Evolutionary conservation across 768 basidiomycete species (phyloP).

Genomic region (Macrolepiota fuliginosa): DNA sequence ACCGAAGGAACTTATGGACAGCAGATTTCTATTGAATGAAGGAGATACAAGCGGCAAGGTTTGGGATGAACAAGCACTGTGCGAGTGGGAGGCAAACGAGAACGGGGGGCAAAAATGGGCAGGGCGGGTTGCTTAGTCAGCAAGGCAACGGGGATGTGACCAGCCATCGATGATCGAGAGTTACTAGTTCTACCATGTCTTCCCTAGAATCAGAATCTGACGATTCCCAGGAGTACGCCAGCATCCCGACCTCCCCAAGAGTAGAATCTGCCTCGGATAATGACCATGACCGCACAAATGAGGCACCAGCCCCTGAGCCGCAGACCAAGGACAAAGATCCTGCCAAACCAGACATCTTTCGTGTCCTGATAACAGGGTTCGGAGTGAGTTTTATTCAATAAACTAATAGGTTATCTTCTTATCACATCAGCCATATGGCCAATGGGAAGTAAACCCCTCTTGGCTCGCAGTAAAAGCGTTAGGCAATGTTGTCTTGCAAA

Average conservation of each 20-base stretch:
- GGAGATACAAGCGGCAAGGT: constrained; percentile 42
- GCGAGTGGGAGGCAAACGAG: constrained; percentile 48
- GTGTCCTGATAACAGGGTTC: constrained; percentile 36
- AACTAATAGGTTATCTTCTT: constrained; percentile 10
- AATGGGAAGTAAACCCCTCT: constrained; percentile 61
- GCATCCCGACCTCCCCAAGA: constrained; percentile 1
- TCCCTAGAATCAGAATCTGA: constrained; percentile 7
- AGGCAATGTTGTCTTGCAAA: constrained; percentile 50
- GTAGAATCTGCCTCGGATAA: neutral
- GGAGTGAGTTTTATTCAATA: constrained; percentile 26
- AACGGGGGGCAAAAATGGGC: constrained; percentile 15
- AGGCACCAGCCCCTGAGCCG: neutral
- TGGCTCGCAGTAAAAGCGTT: constrained; percentile 68
- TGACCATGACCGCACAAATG: neutral
- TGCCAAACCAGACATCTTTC: constrained; percentile 19
- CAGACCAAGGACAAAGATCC: neutral
- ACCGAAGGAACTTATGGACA: constrained; percentile 43
- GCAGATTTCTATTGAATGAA: constrained; percentile 42
- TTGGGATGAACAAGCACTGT: constrained; percentile 61
- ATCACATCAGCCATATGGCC: constrained; percentile 49
- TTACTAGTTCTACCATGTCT: neutral
- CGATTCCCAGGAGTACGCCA: constrained; percentile 9
- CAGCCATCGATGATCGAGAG: neutral
- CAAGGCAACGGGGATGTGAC: neutral
- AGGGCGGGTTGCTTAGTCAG: constrained; percentile 12